Evolutionary conservation across 2,329 filamentous ascomycete species (phyloP), one percentile per base, ranked within the genome.

Genomic region (Beauveria varroae): DNA sequence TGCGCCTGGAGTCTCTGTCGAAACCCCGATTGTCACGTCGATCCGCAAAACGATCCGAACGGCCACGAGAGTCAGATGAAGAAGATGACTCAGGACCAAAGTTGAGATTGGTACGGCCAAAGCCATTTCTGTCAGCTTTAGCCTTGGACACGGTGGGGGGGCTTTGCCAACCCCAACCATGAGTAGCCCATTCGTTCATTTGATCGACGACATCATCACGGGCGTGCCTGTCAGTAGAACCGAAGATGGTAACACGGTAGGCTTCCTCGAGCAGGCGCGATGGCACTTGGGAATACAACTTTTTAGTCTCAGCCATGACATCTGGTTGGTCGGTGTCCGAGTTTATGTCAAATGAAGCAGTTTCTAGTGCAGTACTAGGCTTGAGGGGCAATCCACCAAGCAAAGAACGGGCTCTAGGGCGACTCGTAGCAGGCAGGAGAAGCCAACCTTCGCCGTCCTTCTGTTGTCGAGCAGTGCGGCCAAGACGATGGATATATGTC

Each of bases 401-500:
- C 53, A 83, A 76, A 10, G 69, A 67, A 50, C 82, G 78, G 3
- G 83, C 77, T 50, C 75, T 71, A 0, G 65, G 20, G 7, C 80
- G 70, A 67, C 90, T 86, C 16, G 78, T 68, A 12, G 83, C 73
- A 1, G 84, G 77, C 1, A 91, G 64, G 52, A 93, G 72, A 40
- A 93, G 72, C 80, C 84, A 91, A 61, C 87, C 89, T 68, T 90
- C 79, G 50, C 90, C 90, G 66, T 85, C 79, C 72, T 90, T 89
- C 64, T 86, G 85, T 30, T 89, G 89, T 68, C 91, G 87, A 61
- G 81, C 90, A 9, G 90, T 93, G 64, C 90, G 88, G 57, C 89
- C 89, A 47, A 92, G 78, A 62, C 89, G 85, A 73, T 92, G 89
- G 63, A 93, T 88, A 69, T 92, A 92, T 43, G 86, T 84, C 70